Base-by-base conservation (phyloP, 2,329 filamentous ascomycete genomes). In the Periconia sp. region DNA sequence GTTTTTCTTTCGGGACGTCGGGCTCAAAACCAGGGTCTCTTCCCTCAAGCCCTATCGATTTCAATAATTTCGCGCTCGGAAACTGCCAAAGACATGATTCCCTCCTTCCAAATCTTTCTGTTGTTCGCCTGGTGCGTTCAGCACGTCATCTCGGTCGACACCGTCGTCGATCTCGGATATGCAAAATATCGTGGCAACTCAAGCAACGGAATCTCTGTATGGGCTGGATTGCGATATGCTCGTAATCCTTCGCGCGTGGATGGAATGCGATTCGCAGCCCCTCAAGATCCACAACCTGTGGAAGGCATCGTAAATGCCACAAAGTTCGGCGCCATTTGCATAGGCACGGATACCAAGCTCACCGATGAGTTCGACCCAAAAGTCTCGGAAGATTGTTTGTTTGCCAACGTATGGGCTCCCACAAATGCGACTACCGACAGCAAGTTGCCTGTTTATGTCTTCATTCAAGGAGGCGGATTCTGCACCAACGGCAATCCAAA, bases 161-260 rank as follows among this genome's bases (percentile, higher is more conserved):
- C 71, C 2, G 64, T 73, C 6, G 84, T 91, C 14, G 78, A 89
- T 56, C 77, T 92, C 19, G 81, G 79, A 2, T 92, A 92, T 66
- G 81, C 86, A 30, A 81, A 78, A 23, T 91, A 92, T 65, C 71
- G 79, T 47, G 90, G 90, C 9, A 72, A 76, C 3, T 75, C 81
- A 1, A 60, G 72, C 0, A 82, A 83, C 60, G 87, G 85, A 1
- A 75, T 91, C 45, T 85, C 82, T 2, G 81, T 87, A 69, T 93
- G 88, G 88, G 79, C 90, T 8, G 90, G 89, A 1, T 84, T 94
- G 58, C 83, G 88, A 42, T 94, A 85, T 75, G 90, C 89, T 41
- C 62, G 70, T 18, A 66, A 56, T 23, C 58, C 65, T 1, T 69
- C 70, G 9, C 61, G 69, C 11, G 47, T 68, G 19, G 65, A 72